These are phyloP conservation scores for Cyclocybe aegerita DNA, from an alignment of 768 basidiomycete species.

Conservation along the genomic window DNA sequence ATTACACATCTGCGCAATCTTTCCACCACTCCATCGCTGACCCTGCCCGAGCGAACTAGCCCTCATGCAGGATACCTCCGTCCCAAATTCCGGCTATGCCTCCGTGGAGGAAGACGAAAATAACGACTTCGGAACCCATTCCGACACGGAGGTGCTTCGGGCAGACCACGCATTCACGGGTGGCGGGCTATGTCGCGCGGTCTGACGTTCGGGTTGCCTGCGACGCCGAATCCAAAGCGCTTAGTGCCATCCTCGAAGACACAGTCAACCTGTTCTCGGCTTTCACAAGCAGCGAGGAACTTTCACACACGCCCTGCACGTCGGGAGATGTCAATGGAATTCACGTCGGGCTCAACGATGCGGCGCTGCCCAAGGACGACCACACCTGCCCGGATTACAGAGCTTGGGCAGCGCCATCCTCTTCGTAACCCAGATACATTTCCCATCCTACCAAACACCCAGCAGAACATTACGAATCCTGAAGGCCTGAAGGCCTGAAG, in stretches of 20 bases:
- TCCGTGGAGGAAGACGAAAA: constrained; percentile 66
- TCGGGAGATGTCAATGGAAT: constrained; percentile 22
- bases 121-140: constrained; percentile 25
- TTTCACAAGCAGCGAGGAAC: constrained; percentile 43
- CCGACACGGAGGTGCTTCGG: constrained; percentile 46
- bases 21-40: constrained; percentile 33
- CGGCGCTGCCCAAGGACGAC: constrained; percentile 58
- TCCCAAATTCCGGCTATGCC: constrained; percentile 78
- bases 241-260: constrained; percentile 49
- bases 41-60: constrained; percentile 23
- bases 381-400: constrained; percentile 82
- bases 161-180: constrained; percentile 65
- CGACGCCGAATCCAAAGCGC: constrained; percentile 38
- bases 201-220: constrained; percentile 50
- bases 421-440: constrained; percentile 49
- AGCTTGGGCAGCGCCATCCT: constrained; percentile 85
- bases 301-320: constrained; percentile 44
- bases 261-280: constrained; percentile 53
- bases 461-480: constrained; percentile 45
- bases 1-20: constrained; percentile 44
- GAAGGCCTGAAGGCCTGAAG: constrained; percentile 32
- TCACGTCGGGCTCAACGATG: constrained; percentile 66
- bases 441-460: constrained; percentile 1
- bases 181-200: constrained; percentile 66
- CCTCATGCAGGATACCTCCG: constrained; percentile 38